Conservation (phyloP, 768 basidiomycete species). For the Lepiota brunneoincarnata region DNA sequence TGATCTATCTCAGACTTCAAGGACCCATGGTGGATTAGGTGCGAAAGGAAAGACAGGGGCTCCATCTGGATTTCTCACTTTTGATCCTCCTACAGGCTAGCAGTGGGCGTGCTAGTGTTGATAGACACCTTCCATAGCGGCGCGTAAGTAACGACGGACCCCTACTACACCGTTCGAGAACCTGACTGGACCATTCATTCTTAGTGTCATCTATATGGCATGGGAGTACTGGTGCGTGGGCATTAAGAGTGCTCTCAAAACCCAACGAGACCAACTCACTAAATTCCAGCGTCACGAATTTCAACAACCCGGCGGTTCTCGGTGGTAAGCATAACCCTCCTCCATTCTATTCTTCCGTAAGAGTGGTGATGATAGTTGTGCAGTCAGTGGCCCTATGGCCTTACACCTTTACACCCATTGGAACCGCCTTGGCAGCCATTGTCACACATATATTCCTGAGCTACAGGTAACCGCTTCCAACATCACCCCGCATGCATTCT, state of each 20-base stretch:
- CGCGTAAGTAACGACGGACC: neutral
- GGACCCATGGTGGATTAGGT: conserved; percentile 1
- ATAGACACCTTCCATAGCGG: conserved; percentile 7
- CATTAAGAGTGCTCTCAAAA: too few species aligned
- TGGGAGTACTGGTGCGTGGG: neutral
- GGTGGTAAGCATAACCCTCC: neutral
- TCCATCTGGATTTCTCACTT: neutral
- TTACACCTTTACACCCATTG: conserved; percentile 13
- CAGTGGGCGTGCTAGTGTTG: neutral
- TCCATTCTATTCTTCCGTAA: neutral
- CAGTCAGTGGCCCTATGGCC: conserved; percentile 12
- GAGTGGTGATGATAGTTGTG: neutral
- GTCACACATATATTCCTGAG: conserved; percentile 17
- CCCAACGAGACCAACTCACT: neutral
- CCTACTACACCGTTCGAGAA: neutral
- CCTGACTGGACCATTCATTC: neutral
- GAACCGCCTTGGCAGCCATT: conserved; percentile 13
- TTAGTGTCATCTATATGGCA: neutral
- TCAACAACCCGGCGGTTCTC: neutral
- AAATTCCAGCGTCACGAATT: neutral
- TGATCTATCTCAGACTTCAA: neutral
- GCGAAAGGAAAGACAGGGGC: neutral
- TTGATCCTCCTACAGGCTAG: neutral
- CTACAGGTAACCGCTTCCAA: conserved; percentile 3
- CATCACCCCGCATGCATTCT: neutral